phyloP scores from a whole-genome alignment of 192 early-diverging fungal species.

The Allomyces arbusculus region DNA sequence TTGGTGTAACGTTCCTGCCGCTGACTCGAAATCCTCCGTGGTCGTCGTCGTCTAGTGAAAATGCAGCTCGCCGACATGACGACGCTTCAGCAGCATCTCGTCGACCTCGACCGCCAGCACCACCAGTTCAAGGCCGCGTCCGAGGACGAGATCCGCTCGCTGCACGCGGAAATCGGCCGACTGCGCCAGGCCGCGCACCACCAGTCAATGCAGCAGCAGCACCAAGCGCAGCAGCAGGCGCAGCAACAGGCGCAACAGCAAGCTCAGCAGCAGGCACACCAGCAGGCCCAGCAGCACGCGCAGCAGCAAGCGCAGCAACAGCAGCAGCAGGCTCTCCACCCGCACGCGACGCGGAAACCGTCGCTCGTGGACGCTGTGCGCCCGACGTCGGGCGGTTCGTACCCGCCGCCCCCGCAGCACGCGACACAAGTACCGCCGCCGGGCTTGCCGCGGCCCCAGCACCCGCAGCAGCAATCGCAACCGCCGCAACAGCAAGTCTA shows the following conservation, averaged over 20 bases:
- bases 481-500: too few relatives aligned
- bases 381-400: background rate
- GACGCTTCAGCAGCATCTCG: background rate
- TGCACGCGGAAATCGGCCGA: background rate
- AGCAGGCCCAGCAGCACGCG: background rate
- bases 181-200: background rate
- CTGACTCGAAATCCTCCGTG: background rate
- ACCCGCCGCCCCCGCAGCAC: too few relatives aligned
- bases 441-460: too few relatives aligned
- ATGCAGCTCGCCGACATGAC: background rate
- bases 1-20: background rate
- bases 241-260: constrained; percentile 2
- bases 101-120: background rate
- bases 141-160: background rate
- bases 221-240: constrained; percentile 2
- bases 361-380: background rate
- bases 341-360: background rate
- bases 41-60: background rate
- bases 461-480: too few relatives aligned
- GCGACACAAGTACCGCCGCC: too few relatives aligned
- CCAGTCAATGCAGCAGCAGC: constrained; percentile 7
- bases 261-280: background rate
- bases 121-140: background rate
- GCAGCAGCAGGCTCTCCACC: background rate
- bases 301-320: background rate